phyloP scores from a whole-genome alignment of 495 filamentous ascomycete genomes.

The Trichocladium uniseriatum region DNA sequence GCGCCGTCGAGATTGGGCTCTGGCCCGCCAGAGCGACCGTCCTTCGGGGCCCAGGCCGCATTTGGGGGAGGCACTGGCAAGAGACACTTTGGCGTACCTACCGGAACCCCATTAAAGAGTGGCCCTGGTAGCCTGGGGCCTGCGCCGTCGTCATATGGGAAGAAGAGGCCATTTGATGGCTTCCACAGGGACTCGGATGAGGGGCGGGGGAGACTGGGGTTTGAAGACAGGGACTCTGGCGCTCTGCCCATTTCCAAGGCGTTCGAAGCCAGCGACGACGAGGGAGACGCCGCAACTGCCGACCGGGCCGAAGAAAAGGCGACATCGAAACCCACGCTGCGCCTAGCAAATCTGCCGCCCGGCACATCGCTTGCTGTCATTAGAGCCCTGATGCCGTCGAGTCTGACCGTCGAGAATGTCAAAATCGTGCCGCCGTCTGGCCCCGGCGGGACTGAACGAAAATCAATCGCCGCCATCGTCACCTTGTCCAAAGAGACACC shows the following conservation, averaged over 20 bases:
- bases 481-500: slow-evolving; percentile 78
- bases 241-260: slow-evolving; percentile 29
- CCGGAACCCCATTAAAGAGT: slow-evolving; percentile 41
- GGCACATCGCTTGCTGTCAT: slow-evolving; percentile 62
- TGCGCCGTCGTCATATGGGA: slow-evolving; percentile 40
- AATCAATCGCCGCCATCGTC: slow-evolving; percentile 73
- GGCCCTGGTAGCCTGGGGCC: slow-evolving; percentile 72
- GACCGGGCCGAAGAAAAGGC: slow-evolving; percentile 57
- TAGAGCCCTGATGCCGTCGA: slow-evolving; percentile 60
- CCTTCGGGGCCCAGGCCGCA: slow-evolving; percentile 27
- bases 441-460: slow-evolving; percentile 52
- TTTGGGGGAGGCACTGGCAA: slow-evolving; percentile 34
- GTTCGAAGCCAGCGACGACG: slow-evolving; percentile 39
- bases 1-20: slow-evolving; percentile 27
- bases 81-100: slow-evolving; percentile 37
- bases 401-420: slow-evolving; percentile 65
- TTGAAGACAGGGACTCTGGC: slow-evolving; percentile 27
- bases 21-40: slow-evolving; percentile 26
- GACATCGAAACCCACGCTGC: slow-evolving; percentile 79
- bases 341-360: slow-evolving; percentile 52
- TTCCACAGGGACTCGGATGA: slow-evolving; percentile 29
- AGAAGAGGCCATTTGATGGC: slow-evolving; percentile 40
- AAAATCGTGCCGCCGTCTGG: slow-evolving; percentile 49
- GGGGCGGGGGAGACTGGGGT: slow-evolving; percentile 24
- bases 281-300: slow-evolving; percentile 25